Conservation (phyloP, 192 early-diverging fungal genomes). For the Linderina pennispora region DNA sequence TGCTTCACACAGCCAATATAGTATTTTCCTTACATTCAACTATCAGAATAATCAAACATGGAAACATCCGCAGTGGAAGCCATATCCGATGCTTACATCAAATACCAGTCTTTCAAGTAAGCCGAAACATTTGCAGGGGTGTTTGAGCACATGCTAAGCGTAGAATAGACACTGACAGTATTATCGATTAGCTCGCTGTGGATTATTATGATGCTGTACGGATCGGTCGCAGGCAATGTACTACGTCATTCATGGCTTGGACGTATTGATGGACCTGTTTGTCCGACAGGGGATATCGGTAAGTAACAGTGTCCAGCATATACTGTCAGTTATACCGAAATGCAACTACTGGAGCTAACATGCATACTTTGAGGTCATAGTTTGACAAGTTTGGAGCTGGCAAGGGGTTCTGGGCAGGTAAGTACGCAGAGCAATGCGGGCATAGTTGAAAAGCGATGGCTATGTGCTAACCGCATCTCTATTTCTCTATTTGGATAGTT, state of each 20-base stretch:
- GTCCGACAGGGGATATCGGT: conserved; percentile 21
- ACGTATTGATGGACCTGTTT: conserved; percentile 29
- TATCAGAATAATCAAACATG: too few species aligned
- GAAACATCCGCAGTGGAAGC: too few species aligned
- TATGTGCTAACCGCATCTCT: too few species aligned
- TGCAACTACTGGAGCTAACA: neutral
- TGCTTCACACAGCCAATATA: too few species aligned
- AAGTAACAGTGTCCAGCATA: conserved; percentile 1
- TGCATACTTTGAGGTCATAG: conserved; percentile 13
- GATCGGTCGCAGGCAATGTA: conserved; percentile 20
- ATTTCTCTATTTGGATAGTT: too few species aligned
- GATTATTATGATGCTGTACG: conserved; percentile 40
- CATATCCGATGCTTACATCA: too few species aligned
- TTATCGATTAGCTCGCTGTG: conserved; percentile 35
- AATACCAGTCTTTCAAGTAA: conserved; percentile 27
- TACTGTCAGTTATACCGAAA: neutral
- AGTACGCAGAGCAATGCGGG: conserved; percentile 1
- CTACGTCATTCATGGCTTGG: conserved; percentile 13
- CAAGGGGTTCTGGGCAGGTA: conserved; percentile 42
- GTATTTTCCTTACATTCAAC: neutral
- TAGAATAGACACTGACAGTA: neutral
- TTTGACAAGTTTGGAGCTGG: conserved; percentile 29
- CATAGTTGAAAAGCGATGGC: neutral
- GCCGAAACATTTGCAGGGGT: neutral
- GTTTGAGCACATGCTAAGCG: neutral